Evolutionary conservation across 2,329 filamentous ascomycete genomes (phyloP).

Genomic region (Clonostachys byssicola): DNA sequence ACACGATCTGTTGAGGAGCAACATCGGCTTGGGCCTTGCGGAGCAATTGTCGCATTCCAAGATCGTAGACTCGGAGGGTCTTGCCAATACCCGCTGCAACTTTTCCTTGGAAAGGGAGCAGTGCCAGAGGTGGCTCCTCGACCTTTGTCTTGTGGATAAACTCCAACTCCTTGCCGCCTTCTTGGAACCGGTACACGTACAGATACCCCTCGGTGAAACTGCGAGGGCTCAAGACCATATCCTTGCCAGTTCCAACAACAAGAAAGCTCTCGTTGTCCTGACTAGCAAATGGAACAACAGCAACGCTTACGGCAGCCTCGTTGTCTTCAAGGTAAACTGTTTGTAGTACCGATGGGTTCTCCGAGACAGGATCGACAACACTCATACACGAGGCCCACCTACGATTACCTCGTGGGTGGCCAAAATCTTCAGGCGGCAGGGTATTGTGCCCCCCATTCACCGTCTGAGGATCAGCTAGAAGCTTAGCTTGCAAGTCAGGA

Average conservation of each 20-base stretch:
- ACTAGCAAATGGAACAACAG: slow-evolving; percentile 79
- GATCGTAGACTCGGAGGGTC: slow-evolving; percentile 81
- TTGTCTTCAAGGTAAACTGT: slow-evolving; percentile 84
- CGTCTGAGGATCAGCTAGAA: slow-evolving; percentile 67
- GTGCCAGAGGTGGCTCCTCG: slow-evolving; percentile 82
- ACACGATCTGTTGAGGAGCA: slow-evolving; percentile 78
- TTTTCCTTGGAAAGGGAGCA: slow-evolving; percentile 89
- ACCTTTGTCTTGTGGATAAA: slow-evolving; percentile 97
- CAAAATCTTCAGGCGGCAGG: slow-evolving; percentile 78
- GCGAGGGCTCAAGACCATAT: slow-evolving; percentile 75
- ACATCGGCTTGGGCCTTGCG: slow-evolving; percentile 85
- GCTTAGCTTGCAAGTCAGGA: slow-evolving; percentile 67
- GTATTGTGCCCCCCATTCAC: slow-evolving; percentile 69
- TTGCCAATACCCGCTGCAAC: slow-evolving; percentile 82
- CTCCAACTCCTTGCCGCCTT: slow-evolving; percentile 82
- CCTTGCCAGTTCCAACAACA: slow-evolving; percentile 91
- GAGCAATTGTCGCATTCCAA: slow-evolving; percentile 87
- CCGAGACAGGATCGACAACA: slow-evolving; percentile 76
- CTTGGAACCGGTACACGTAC: slow-evolving; percentile 85
- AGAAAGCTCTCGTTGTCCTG: slow-evolving; percentile 88
- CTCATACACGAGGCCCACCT: slow-evolving; percentile 97
- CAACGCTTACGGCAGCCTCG: slow-evolving; percentile 84
- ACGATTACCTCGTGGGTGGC: slow-evolving; percentile 76
- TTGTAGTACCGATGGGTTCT: slow-evolving; percentile 66
- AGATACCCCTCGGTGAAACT: slow-evolving; percentile 78